These are phyloP conservation scores for Suillus tomentosus DNA, from an alignment of 768 basidiomycete species.

Conservation along the genomic window DNA sequence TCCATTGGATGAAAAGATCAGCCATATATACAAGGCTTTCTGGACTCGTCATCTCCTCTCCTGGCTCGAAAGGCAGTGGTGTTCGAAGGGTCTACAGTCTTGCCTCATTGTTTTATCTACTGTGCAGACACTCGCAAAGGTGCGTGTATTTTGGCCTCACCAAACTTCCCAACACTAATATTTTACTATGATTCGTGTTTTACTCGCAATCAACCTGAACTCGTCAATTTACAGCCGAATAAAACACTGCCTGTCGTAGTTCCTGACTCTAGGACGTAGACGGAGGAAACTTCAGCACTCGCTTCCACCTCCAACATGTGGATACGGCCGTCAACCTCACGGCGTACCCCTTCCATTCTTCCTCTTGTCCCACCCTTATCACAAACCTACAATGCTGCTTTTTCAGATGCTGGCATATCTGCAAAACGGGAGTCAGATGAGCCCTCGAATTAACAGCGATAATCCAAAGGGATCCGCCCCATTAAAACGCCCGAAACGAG, in stretches of 20 bases:
- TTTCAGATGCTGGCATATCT: background rate
- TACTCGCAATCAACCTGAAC: background rate
- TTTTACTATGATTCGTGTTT: background rate
- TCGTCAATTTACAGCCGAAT: background rate
- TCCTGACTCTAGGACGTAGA: background rate
- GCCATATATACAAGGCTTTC: background rate
- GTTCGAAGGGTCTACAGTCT: conserved; percentile 3
- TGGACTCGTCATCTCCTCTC: background rate
- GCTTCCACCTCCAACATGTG: background rate
- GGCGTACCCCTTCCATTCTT: background rate
- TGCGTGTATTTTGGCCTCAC: background rate
- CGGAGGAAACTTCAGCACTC: background rate
- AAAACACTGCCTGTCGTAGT: background rate
- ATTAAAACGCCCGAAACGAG: background rate
- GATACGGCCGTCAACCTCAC: background rate
- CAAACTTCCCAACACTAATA: background rate
- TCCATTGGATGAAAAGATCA: background rate
- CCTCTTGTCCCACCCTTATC: background rate
- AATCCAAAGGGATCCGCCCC: background rate
- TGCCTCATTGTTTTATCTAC: background rate
- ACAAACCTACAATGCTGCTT: background rate
- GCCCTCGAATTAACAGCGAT: background rate
- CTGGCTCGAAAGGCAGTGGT: conserved; percentile 2
- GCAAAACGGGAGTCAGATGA: background rate
- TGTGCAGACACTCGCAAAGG: conserved; percentile 1